phyloP scores from a whole-genome alignment of 2,329 filamentous ascomycete species.

The Cytospora chrysosperma region DNA sequence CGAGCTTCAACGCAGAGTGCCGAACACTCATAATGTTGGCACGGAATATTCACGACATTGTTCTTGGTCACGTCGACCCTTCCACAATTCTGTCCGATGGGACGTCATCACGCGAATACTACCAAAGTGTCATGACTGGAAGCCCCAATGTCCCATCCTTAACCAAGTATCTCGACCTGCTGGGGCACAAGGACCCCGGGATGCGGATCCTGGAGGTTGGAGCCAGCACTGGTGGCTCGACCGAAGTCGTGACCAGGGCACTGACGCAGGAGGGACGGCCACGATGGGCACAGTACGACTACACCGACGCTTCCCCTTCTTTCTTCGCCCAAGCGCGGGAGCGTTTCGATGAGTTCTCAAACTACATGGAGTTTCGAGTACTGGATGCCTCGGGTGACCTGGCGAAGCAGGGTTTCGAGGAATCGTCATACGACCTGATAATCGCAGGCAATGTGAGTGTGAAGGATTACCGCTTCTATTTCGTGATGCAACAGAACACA shows the following conservation, averaged over 20 bases:
- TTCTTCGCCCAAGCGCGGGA: background rate
- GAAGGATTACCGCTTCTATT: no score
- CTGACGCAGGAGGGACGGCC: conserved; percentile 18
- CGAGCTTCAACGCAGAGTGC: background rate
- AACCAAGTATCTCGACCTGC: background rate
- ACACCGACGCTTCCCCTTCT: background rate
- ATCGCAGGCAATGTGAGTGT: background rate
- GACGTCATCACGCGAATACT: background rate
- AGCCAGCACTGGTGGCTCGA: background rate
- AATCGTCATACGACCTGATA: conserved; percentile 29
- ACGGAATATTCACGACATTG: background rate
- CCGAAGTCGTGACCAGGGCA: background rate
- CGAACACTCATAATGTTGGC: background rate
- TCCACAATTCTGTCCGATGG: background rate
- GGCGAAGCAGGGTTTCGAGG: conserved; percentile 28
- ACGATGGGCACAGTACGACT: conserved; percentile 4
- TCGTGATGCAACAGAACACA: no score
- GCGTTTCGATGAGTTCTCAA: background rate
- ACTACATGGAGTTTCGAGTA: background rate
- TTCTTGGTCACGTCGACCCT: background rate
- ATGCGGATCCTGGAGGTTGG: background rate
- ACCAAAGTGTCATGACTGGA: background rate
- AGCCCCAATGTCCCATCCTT: background rate
- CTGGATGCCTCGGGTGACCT: background rate
- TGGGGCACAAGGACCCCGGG: background rate